Base-by-base conservation (phyloP, 768 basidiomycete genomes). In the Podaxis pistillaris region DNA sequence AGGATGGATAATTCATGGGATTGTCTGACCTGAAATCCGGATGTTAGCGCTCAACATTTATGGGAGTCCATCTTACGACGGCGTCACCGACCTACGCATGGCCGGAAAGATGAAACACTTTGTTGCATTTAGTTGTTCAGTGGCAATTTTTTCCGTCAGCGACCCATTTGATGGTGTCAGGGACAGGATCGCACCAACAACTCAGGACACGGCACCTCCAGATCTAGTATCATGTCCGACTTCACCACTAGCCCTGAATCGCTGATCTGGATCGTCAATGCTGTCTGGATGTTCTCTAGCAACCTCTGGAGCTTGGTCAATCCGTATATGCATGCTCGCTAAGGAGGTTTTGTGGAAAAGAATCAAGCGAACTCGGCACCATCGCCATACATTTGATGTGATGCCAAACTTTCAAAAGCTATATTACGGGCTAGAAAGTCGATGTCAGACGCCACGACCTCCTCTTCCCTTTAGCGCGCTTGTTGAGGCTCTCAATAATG, bases 401-500 rank as follows among this genome's bases (percentile, higher is more conserved):
- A 57, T 41, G 41, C 17, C 17, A 15, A 28, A 13, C 41, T 41
- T 26, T 15, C 40, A 13, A 44, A 50, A 22, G 47, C 19, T 49
- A 58, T 58, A 58, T 58, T 49, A 58, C 49, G 30, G 46, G 46
- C n/a, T 46, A 36, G 19, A 17, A 28, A 28, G 17, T 33, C 46
- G 17, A 6, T 19, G 15, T 15, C 19, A 37, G 11, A 30, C 36
- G 37, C 33, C 30, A 49, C 40, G 46, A 46, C 8, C 46, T 12
- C 15, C n/a, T 30, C 22, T 24, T 22, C 11, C 19, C 47, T 58
- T 22, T 30, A 22, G 33, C 46, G 2, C 47, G 0, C 36, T 5
- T 13, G 1, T 15, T 47, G 54, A 51, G 41, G 41, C n/a, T 33
- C 37, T 19, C 28, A 24, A 56, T 46, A 24, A 64, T 64, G 63